Conservation (phyloP, 257 asterid genomes). For the Orobanche coerulescens region DNA sequence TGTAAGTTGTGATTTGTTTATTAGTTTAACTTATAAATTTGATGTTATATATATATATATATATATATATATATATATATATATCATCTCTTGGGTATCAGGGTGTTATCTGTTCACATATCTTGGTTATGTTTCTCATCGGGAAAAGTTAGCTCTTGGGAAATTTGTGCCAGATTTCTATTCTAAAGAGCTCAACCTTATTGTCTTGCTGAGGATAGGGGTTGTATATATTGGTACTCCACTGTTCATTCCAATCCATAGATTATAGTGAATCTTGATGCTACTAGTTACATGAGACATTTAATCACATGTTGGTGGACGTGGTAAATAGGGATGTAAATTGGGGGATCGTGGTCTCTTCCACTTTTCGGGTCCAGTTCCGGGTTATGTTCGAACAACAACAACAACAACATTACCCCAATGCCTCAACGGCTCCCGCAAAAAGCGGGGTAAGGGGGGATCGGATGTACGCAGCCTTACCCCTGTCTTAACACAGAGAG, state of each 20-base stretch:
- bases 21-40: not conserved
- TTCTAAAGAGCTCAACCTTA: not conserved
- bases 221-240: not conserved
- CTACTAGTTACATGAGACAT: not conserved
- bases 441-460: too few relatives aligned
- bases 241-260: not conserved
- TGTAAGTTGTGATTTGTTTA: slow-evolving; percentile 41
- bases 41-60: not conserved
- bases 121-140: slow-evolving; percentile 7
- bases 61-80: too few relatives aligned
- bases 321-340: too few relatives aligned
- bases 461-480: too few relatives aligned
- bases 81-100: slow-evolving; percentile 7
- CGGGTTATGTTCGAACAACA: too few relatives aligned
- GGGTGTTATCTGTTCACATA: not conserved
- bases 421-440: too few relatives aligned
- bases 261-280: not conserved
- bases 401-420: too few relatives aligned
- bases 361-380: too few relatives aligned
- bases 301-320: not conserved
- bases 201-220: slow-evolving; percentile 2
- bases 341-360: too few relatives aligned
- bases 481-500: too few relatives aligned
- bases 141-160: not conserved
- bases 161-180: not conserved